phyloP scores from a whole-genome alignment of 2,329 filamentous ascomycete genomes.

The Amphichorda felina region DNA sequence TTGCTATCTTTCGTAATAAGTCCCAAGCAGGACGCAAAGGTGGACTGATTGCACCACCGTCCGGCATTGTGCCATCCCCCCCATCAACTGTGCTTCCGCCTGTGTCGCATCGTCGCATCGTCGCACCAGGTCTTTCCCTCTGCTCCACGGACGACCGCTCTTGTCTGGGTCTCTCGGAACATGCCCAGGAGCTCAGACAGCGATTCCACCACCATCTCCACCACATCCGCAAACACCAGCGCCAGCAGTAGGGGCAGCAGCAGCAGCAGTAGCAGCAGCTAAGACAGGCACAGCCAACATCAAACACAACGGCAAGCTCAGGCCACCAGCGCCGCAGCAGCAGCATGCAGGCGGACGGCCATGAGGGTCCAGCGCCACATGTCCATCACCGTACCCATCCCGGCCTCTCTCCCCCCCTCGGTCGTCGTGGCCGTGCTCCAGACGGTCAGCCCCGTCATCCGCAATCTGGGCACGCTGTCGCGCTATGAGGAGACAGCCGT shows the following conservation, averaged over 20 bases:
- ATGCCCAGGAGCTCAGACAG: too few relatives aligned
- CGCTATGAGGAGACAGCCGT: conserved; percentile 21
- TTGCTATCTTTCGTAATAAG: too few relatives aligned
- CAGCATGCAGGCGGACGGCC: conserved; percentile 2
- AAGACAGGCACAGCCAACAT: not conserved
- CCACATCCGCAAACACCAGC: not conserved
- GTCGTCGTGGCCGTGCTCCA: conserved; percentile 26
- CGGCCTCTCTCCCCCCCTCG: conserved; percentile 21
- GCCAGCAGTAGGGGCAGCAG: not conserved
- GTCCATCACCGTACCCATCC: conserved; percentile 28
- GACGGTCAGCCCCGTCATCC: conserved; percentile 26
- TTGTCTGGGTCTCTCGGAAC: too few relatives aligned
- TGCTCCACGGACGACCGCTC: too few relatives aligned
- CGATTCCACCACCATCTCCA: not conserved
- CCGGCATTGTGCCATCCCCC: too few relatives aligned
- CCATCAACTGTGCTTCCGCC: too few relatives aligned
- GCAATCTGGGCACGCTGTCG: conserved; percentile 23
- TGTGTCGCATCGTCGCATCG: too few relatives aligned
- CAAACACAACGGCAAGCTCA: too few relatives aligned
- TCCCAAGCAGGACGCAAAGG: too few relatives aligned
- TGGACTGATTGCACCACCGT: too few relatives aligned
- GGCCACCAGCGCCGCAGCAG: not conserved
- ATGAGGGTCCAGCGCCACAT: conserved; percentile 20
- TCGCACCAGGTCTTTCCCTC: too few relatives aligned
- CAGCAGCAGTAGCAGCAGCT: not conserved